phyloP scores from a whole-genome alignment of 1,139 yeast species.

The Pichia sp. region DNA sequence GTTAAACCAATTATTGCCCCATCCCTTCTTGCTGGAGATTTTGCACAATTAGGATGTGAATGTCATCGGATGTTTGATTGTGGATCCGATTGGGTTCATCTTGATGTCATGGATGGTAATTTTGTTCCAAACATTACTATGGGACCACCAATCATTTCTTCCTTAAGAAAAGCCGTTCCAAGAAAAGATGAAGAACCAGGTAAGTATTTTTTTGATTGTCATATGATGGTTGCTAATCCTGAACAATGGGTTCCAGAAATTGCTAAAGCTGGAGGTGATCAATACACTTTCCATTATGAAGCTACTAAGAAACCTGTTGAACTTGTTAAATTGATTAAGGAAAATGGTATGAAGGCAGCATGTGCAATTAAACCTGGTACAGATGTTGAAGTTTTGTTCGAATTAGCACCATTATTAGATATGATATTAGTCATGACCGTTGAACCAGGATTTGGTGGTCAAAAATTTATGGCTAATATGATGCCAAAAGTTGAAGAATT shows the following conservation, averaged over 20 bases:
- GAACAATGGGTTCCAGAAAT: conserved; percentile 92
- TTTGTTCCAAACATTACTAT: conserved; percentile 94
- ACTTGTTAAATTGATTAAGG: conserved; percentile 69
- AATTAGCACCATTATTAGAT: conserved; percentile 63
- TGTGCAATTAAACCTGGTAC: conserved; percentile 95
- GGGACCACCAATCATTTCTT: conserved; percentile 84
- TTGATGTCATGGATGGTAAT: conserved; percentile 98
- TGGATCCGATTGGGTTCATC: conserved; percentile 91
- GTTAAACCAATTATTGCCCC: conserved; percentile 90
- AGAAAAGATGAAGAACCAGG: conserved; percentile 26
- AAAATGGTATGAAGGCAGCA: conserved; percentile 86
- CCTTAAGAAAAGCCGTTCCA: conserved; percentile 76
- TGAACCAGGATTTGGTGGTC: conserved; percentile 99
- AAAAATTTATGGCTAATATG: conserved; percentile 90
- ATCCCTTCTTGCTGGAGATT: conserved; percentile 90
- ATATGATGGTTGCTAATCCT: conserved; percentile 97
- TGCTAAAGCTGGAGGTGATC: conserved; percentile 94
- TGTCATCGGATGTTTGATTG: conserved; percentile 74
- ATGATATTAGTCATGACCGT: conserved; percentile 97
- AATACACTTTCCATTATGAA: conserved; percentile 93
- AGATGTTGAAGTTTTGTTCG: conserved; percentile 75
- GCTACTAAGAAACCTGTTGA: conserved; percentile 75
- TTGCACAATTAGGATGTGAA: conserved; percentile 81
- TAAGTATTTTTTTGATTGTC: conserved; percentile 78
- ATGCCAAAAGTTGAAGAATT: conserved; percentile 87